These are phyloP conservation scores for Ascodesmis nigricans DNA, from an alignment of 495 filamentous ascomycete species.

Conservation along the genomic window DNA sequence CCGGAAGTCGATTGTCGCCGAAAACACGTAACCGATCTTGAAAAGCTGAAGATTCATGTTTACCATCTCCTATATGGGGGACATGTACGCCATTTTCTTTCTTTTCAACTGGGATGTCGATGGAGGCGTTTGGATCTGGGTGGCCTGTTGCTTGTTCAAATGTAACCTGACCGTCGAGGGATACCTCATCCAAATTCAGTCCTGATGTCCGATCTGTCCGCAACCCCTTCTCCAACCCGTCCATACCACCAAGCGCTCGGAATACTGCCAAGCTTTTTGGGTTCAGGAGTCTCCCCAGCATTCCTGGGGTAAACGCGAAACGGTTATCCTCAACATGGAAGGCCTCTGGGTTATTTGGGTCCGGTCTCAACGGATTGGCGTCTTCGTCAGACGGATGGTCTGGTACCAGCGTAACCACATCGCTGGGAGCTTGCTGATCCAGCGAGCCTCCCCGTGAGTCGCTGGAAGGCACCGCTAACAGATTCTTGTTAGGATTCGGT, in stretches of 20 bases:
- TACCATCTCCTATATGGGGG: no score
- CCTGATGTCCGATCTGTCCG: slow-evolving; percentile 45
- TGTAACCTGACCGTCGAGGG: slow-evolving; percentile 37
- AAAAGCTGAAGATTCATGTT: slow-evolving; percentile 19
- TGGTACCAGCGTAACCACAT: no score
- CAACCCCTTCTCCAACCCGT: slow-evolving; percentile 55
- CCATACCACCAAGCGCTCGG: slow-evolving; percentile 53
- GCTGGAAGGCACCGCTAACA: slow-evolving; percentile 37
- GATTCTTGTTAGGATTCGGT: no score
- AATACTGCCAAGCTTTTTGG: slow-evolving; percentile 65
- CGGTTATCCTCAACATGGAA: slow-evolving; percentile 55
- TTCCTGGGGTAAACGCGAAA: slow-evolving; percentile 66
- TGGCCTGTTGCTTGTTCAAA: slow-evolving; percentile 41
- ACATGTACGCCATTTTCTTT: slow-evolving; percentile 20
- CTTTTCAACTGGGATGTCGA: slow-evolving; percentile 9
- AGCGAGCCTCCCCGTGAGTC: slow-evolving; percentile 44
- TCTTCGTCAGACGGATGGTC: slow-evolving; percentile 29
- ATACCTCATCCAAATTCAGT: slow-evolving; percentile 51
- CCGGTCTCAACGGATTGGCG: slow-evolving; percentile 41
- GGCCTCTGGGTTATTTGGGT: slow-evolving; percentile 47
- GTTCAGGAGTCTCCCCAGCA: slow-evolving; percentile 55
- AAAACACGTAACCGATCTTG: slow-evolving; percentile 47
- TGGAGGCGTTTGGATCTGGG: slow-evolving; percentile 9
- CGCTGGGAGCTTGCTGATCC: no score
- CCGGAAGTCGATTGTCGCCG: slow-evolving; percentile 46